Evolutionary conservation across 148 eudicot species (phyloP).

Genomic region (Heliosperma pusillum): DNA sequence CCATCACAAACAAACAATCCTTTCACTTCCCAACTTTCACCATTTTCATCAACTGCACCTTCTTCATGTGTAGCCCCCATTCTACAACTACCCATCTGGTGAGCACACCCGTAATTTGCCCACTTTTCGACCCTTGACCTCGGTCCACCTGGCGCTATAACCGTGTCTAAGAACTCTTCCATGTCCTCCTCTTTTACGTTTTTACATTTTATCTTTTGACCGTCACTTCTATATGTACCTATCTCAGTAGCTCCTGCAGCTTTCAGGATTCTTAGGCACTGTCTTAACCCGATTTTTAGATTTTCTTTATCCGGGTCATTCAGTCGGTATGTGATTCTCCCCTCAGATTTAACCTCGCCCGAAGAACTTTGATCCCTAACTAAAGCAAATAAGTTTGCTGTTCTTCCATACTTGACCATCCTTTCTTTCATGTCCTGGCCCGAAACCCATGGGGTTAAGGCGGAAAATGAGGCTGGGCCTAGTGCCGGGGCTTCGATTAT

Average conservation of each 20-base stretch:
- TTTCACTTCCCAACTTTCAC: constrained; percentile 86
- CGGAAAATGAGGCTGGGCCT: constrained; percentile 53
- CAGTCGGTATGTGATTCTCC: constrained; percentile 44
- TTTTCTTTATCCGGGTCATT: constrained; percentile 50
- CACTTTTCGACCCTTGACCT: constrained; percentile 50
- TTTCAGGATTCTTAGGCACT: constrained; percentile 55
- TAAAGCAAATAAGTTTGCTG: constrained; percentile 54
- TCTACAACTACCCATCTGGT: constrained; percentile 91
- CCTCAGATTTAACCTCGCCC: constrained; percentile 59
- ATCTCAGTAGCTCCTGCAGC: constrained; percentile 85
- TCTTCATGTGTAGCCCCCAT: constrained; percentile 61
- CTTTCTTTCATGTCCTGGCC: constrained; percentile 64
- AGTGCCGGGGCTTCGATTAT: constrained; percentile 56
- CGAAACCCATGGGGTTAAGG: constrained; percentile 73
- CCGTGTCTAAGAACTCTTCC: constrained; percentile 73
- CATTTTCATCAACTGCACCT: constrained; percentile 82
- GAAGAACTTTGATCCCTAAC: constrained; percentile 56
- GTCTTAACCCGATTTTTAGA: constrained; percentile 53
- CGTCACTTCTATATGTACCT: constrained; percentile 84
- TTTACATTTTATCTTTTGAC: constrained; percentile 61
- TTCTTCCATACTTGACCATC: constrained; percentile 61
- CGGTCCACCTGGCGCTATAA: constrained; percentile 55
- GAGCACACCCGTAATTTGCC: constrained; percentile 68
- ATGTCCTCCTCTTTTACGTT: constrained; percentile 49
- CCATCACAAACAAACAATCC: constrained; percentile 82